A percentile compares a stretch with the other conserved stretches of the same genome.
Conservation (phyloP, 106 monocot species). For the Dactylorhiza incarnata region DNA sequence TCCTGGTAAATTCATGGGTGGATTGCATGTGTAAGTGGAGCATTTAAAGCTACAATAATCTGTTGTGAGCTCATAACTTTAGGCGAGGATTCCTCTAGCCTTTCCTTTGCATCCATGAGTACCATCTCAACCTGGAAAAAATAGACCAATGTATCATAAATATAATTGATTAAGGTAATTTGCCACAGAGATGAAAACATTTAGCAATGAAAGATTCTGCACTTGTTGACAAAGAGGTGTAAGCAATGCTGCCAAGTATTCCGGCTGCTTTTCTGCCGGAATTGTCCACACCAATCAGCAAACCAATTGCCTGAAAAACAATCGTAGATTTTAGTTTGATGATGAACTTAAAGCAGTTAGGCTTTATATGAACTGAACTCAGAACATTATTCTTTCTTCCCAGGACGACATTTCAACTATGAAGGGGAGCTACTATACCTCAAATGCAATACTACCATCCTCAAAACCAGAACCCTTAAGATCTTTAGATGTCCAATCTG, state of each 20-base stretch:
- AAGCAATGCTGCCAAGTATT: slow-evolving; percentile 70
- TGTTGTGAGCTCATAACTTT: slow-evolving; percentile 59
- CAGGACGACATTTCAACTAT: neutral
- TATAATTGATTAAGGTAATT: neutral
- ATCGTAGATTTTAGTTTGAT: neutral
- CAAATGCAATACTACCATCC: slow-evolving; percentile 92
- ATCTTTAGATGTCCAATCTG: slow-evolving; percentile 58
- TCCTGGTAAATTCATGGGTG: neutral
- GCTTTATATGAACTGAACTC: neutral
- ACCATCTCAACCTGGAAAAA: slow-evolving; percentile 55
- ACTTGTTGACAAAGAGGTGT: slow-evolving; percentile 86
- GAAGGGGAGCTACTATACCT: slow-evolving; percentile 34
- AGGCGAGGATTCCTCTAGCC: slow-evolving; percentile 63
- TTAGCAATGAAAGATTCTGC: neutral
- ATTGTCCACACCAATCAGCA: slow-evolving; percentile 93
- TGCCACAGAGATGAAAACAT: neutral
- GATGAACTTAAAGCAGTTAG: neutral
- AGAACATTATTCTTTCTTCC: neutral
- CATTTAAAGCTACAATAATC: slow-evolving; percentile 82
- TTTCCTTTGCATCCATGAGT: slow-evolving; percentile 42
- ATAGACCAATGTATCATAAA: slow-evolving; percentile 2
- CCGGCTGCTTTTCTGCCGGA: slow-evolving; percentile 63
- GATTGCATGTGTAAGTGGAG: slow-evolving; percentile 10
- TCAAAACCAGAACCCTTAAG: slow-evolving; percentile 58
- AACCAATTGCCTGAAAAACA: slow-evolving; percentile 65